Evolutionary conservation across 805 yeast genomes (phyloP).

Genomic region (Phaffomyces thermotolerans): DNA sequence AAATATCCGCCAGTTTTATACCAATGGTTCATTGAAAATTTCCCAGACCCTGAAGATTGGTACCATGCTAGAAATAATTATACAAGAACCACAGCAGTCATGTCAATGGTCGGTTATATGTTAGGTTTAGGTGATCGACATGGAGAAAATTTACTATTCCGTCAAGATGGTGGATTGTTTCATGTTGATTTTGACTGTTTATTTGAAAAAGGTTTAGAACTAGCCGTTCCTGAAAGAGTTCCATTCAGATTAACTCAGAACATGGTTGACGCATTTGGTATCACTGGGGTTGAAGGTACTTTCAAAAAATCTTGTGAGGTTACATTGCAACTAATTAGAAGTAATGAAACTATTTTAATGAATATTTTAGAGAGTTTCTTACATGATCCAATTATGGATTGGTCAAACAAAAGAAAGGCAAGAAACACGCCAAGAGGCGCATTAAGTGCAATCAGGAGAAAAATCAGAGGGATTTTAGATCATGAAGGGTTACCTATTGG

Average conservation of each 20-base stretch:
- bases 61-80: slow-evolving; percentile 67
- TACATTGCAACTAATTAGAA: slow-evolving; percentile 62
- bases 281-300: slow-evolving; percentile 83
- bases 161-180: slow-evolving; percentile 70
- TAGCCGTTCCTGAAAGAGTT: slow-evolving; percentile 84
- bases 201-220: slow-evolving; percentile 72
- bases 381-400: slow-evolving; percentile 86
- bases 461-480: slow-evolving; percentile 76
- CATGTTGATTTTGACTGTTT: slow-evolving; percentile 97
- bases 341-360: slow-evolving; percentile 77
- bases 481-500: slow-evolving; percentile 82
- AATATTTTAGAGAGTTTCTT: slow-evolving; percentile 87
- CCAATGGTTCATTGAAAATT: slow-evolving; percentile 82
- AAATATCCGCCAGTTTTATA: slow-evolving; percentile 64
- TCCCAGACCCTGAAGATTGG: slow-evolving; percentile 89
- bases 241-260: slow-evolving; percentile 91
- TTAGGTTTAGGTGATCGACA: slow-evolving; percentile 96
- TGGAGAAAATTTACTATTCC: slow-evolving; percentile 79
- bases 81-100: slow-evolving; percentile 81
- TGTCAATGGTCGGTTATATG: slow-evolving; percentile 95
- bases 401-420: slow-evolving; percentile 43
- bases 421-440: slow-evolving; percentile 56
- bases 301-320: slow-evolving; percentile 84
- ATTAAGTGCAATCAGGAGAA: slow-evolving; percentile 62
- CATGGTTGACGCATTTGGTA: slow-evolving; percentile 83